Conservation (phyloP, 768 basidiomycete genomes). For the Termitomyces sp. region DNA sequence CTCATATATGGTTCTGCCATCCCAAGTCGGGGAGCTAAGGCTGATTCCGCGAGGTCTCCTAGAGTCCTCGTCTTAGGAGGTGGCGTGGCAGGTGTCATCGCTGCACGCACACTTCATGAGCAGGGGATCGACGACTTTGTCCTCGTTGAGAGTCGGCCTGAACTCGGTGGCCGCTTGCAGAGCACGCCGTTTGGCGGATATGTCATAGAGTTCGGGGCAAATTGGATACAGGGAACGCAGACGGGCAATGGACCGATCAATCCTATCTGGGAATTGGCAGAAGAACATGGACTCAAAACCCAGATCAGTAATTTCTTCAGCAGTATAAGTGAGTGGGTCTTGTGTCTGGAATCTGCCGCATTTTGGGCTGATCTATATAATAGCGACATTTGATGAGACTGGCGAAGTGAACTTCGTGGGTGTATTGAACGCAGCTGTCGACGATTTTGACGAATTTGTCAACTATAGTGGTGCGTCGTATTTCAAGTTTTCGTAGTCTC, state of each 20-base stretch:
- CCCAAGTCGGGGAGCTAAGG: not conserved
- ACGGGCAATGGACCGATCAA: no score
- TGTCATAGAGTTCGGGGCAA: constrained; percentile 54
- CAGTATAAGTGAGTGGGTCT: constrained; percentile 35
- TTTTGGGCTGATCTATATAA: not conserved
- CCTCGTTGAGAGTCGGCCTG: no score
- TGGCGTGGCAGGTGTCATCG: constrained; percentile 23
- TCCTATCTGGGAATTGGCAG: no score
- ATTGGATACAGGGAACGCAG: constrained; percentile 39
- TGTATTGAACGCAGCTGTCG: constrained; percentile 31
- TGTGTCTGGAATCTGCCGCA: not conserved
- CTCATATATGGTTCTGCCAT: not conserved
- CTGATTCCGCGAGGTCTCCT: not conserved
- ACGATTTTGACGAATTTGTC: constrained; percentile 21
- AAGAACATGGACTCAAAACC: no score
- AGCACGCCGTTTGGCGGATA: constrained; percentile 16
- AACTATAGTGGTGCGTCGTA: constrained; percentile 35
- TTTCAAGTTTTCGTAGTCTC: not conserved
- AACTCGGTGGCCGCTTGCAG: no score
- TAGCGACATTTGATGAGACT: constrained; percentile 24
- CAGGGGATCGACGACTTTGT: no score
- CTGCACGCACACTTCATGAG: no score
- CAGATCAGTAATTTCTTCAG: constrained; percentile 31
- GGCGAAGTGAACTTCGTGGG: constrained; percentile 41
- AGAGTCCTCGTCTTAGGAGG: constrained; percentile 54